Conservation (phyloP, 192 early-diverging fungal genomes). For the Lobosporangium transversale region DNA sequence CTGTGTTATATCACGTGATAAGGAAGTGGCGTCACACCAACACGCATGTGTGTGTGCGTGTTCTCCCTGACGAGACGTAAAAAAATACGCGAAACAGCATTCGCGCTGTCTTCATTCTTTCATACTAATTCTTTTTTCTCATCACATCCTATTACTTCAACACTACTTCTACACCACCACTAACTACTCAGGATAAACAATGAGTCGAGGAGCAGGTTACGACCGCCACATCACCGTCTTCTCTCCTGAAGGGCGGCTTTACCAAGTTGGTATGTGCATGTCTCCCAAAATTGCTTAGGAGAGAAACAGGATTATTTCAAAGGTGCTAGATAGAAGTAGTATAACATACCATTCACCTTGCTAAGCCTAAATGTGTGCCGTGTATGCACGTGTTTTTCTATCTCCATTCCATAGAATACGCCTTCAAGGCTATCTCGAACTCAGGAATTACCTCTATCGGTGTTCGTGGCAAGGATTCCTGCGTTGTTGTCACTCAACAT, state of each 20-base stretch:
- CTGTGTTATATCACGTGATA: too few relatives aligned
- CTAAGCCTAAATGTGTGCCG: too few relatives aligned
- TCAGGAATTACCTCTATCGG: slow-evolving; percentile 95
- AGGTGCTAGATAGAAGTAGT: too few relatives aligned
- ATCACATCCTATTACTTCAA: background rate
- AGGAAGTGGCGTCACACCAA: too few relatives aligned
- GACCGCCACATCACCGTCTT: slow-evolving; percentile 99
- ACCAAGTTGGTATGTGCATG: slow-evolving; percentile 91
- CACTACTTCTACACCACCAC: background rate
- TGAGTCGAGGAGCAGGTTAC: slow-evolving; percentile 77
- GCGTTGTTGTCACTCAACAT: slow-evolving; percentile 96
- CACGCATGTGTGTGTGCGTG: background rate
- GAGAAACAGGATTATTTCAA: too few relatives aligned
- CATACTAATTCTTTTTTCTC: background rate
- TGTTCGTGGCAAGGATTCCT: slow-evolving; percentile 94
- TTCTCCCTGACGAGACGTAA: background rate
- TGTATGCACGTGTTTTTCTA: background rate
- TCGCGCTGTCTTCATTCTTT: background rate
- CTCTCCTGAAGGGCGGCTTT: slow-evolving; percentile 98
- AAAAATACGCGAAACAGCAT: background rate
- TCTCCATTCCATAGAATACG: slow-evolving; percentile 81
- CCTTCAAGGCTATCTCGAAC: slow-evolving; percentile 99
- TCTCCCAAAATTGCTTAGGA: too few relatives aligned
- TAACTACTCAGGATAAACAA: slow-evolving; percentile 10
- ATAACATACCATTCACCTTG: too few relatives aligned